Percentiles rank a stretch among this genome's conserved stretches.
These are phyloP conservation scores for Emergomyces orientalis DNA, from an alignment of 2,329 filamentous ascomycete species.

Conservation along the genomic window DNA sequence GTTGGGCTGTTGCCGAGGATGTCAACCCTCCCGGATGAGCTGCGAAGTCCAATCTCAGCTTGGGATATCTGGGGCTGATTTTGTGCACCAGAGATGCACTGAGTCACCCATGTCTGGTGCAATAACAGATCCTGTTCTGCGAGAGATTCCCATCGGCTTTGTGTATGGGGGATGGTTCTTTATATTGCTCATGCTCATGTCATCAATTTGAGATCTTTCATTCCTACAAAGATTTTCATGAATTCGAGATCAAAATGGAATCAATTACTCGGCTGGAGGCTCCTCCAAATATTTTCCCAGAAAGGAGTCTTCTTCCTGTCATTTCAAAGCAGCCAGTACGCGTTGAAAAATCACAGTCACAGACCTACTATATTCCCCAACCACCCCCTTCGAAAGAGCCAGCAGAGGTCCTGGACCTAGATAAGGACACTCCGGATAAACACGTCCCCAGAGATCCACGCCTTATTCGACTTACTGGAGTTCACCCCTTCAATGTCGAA, in stretches of 20 bases:
- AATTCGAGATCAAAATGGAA: conserved; percentile 3
- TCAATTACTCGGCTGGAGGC: not conserved
- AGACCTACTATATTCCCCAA: conserved; percentile 47
- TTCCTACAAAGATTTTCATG: not conserved
- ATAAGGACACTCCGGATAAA: conserved; percentile 71
- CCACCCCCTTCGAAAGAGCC: conserved; percentile 54
- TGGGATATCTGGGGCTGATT: not conserved
- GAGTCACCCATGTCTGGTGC: not conserved
- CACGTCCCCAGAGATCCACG: conserved; percentile 73
- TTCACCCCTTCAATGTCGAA: conserved; percentile 88
- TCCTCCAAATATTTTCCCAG: not conserved
- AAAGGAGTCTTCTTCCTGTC: not conserved
- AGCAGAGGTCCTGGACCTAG: conserved; percentile 59
- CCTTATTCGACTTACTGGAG: conserved; percentile 75
- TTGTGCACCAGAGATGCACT: not conserved
- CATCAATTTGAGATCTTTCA: not conserved
- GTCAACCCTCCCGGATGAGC: not conserved
- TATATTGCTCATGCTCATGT: not conserved
- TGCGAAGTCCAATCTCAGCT: not conserved
- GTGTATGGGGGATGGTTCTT: not conserved
- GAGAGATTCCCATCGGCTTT: not conserved
- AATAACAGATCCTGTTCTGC: not conserved
- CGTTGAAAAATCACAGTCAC: conserved; percentile 6
- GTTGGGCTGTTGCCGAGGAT: not conserved
- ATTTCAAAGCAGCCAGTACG: not conserved